phyloP scores from a whole-genome alignment of 805 yeast genomes.

The Wickerhamomyces sydowiorum region DNA sequence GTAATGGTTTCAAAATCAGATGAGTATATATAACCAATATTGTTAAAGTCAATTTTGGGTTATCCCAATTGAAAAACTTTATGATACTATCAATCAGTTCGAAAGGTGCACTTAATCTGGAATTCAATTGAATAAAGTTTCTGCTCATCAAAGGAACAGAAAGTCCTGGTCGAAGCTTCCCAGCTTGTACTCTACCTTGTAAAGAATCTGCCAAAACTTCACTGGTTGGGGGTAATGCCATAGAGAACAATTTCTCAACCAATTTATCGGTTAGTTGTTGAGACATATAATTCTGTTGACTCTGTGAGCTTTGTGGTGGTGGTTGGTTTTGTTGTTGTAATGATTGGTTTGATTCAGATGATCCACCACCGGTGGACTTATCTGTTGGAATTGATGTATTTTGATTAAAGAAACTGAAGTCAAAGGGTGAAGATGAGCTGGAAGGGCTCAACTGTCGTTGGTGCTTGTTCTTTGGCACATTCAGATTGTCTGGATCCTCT shows the following conservation, averaged over 20 bases:
- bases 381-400: too few relatives aligned
- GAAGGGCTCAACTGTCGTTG: background rate
- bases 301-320: background rate
- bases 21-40: constrained; percentile 44
- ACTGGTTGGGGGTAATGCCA: constrained; percentile 65
- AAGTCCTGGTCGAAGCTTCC: constrained; percentile 59
- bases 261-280: constrained; percentile 54
- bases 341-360: background rate
- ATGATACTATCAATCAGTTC: constrained; percentile 52
- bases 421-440: background rate
- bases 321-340: background rate
- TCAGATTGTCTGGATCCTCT: background rate
- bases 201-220: constrained; percentile 39
- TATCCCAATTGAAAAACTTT: constrained; percentile 56
- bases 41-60: constrained; percentile 57
- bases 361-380: background rate
- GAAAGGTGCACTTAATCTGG: constrained; percentile 58
- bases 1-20: constrained; percentile 54
- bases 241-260: constrained; percentile 62
- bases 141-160: constrained; percentile 66
- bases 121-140: constrained; percentile 57
- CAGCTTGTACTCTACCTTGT: constrained; percentile 51
- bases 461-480: too few relatives aligned
- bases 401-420: constrained; percentile 7
- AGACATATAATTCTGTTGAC: constrained; percentile 1